Evolutionary conservation across 768 basidiomycete genomes (phyloP).

Genomic region (Pulveroboletus sp.): DNA sequence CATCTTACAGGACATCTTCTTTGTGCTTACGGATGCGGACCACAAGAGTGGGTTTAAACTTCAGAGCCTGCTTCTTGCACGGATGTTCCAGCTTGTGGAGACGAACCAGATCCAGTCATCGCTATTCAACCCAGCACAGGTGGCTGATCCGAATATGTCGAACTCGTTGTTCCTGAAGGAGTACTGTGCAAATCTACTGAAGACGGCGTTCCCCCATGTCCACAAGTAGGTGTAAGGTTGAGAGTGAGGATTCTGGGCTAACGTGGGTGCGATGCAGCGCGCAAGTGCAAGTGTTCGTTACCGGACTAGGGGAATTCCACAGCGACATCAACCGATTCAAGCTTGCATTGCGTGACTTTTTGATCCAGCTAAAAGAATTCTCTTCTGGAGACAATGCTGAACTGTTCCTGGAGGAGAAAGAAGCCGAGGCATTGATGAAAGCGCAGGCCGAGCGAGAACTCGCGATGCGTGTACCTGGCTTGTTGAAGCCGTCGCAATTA

Average conservation of each 20-base stretch:
- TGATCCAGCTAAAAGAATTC: conserved; percentile 97
- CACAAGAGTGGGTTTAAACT: conserved; percentile 99
- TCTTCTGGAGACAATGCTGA: conserved; percentile 88
- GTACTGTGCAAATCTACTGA: conserved; percentile 82
- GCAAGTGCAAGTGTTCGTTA: conserved; percentile 69
- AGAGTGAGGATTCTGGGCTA: conserved; percentile 4
- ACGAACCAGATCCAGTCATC: conserved; percentile 74
- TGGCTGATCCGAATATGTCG: conserved; percentile 62
- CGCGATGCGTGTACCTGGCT: conserved; percentile 93
- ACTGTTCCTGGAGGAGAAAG: conserved; percentile 91
- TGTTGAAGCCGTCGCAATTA: conserved; percentile 93
- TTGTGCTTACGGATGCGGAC: conserved; percentile 94
- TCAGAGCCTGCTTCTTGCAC: conserved; percentile 86
- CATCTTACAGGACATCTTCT: conserved; percentile 94
- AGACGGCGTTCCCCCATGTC: conserved; percentile 89
- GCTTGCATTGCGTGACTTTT: conserved; percentile 90
- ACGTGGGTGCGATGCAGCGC: conserved; percentile 37
- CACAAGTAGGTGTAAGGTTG: conserved; percentile 54
- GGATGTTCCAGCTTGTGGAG: conserved; percentile 91
- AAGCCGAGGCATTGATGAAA: conserved; percentile 73
- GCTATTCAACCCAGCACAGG: conserved; percentile 74
- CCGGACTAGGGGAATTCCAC: conserved; percentile 63
- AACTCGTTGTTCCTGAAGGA: conserved; percentile 80
- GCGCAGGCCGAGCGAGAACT: conserved; percentile 80
- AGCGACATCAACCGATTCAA: conserved; percentile 89